Percentiles rank a stretch among this genome's conserved stretches.
Conservation (phyloP, 139 green algal species). For the Desmodesmus armatus region DNA sequence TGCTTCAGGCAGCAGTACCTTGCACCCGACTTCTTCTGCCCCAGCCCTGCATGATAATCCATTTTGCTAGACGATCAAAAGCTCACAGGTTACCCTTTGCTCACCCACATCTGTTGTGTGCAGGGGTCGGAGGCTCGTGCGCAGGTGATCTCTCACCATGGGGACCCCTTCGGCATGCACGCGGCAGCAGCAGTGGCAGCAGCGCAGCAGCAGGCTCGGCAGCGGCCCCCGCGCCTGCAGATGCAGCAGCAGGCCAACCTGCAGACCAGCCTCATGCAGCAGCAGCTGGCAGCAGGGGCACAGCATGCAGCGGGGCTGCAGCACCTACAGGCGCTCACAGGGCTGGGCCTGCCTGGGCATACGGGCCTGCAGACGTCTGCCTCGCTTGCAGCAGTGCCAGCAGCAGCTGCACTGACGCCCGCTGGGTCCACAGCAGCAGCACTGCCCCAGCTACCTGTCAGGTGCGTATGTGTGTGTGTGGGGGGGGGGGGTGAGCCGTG, state of each 20-base stretch:
- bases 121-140: slow-evolving; percentile 54
- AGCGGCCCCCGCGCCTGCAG: too few species aligned
- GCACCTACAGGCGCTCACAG: slow-evolving; percentile 11
- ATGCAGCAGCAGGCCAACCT: too few species aligned
- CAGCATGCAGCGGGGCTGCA: neutral
- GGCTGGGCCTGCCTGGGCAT: too few species aligned
- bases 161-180: slow-evolving; percentile 22
- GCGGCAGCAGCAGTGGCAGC: neutral
- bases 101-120: neutral
- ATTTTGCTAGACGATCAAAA: too few species aligned
- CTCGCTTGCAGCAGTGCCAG: neutral
- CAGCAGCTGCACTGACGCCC: neutral
- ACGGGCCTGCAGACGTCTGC: too few species aligned
- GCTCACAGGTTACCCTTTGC: neutral
- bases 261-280: neutral
- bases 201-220: slow-evolving; percentile 12
- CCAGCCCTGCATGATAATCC: too few species aligned
- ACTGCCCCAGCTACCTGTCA: neutral
- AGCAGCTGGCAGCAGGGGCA: slow-evolving; percentile 23
- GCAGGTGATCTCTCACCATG: slow-evolving; percentile 30
- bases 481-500: too few species aligned
- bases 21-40: too few species aligned
- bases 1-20: neutral
- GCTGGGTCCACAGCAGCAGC: neutral
- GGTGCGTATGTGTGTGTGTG: neutral